Evolutionary conservation across 2,329 filamentous ascomycete species (phyloP).

Genomic region (Nothophoma quercina): DNA sequence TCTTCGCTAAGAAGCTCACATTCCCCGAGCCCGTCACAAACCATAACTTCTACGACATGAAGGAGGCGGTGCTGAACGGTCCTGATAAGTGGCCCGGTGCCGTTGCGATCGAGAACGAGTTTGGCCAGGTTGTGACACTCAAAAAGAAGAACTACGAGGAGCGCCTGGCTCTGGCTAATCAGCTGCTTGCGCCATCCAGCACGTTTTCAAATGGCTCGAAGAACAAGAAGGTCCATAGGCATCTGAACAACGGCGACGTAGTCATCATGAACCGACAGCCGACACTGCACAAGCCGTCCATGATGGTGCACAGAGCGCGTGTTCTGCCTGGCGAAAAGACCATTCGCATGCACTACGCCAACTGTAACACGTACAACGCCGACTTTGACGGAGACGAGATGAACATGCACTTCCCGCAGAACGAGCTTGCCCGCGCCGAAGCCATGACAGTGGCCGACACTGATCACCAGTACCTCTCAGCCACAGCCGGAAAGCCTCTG

Average conservation of each 20-base stretch:
- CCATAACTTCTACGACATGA: slow-evolving; percentile 95
- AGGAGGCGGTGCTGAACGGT: slow-evolving; percentile 95
- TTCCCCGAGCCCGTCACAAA: slow-evolving; percentile 97
- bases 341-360: slow-evolving; percentile 99
- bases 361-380: slow-evolving; percentile 99
- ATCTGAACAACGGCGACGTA: slow-evolving; percentile 95
- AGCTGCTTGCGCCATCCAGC: slow-evolving; percentile 84
- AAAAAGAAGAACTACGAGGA: slow-evolving; percentile 89
- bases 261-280: slow-evolving; percentile 99
- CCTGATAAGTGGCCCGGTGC: slow-evolving; percentile 94
- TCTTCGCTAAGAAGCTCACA: slow-evolving; percentile 94
- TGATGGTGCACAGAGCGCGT: slow-evolving; percentile 95
- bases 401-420: slow-evolving; percentile 99
- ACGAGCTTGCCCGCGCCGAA: slow-evolving; percentile 91
- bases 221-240: slow-evolving; percentile 96
- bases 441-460: slow-evolving; percentile 94
- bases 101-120: slow-evolving; percentile 93
- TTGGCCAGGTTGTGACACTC: slow-evolving; percentile 87
- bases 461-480: slow-evolving; percentile 95
- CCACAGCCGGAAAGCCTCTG: slow-evolving; percentile 90
- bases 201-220: slow-evolving; percentile 75
- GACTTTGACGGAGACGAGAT: slow-evolving; percentile 99
- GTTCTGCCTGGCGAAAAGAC: slow-evolving; percentile 95
- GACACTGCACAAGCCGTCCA: slow-evolving; percentile 96
- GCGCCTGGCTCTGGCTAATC: slow-evolving; percentile 87